Evolutionary conservation across 2,329 filamentous ascomycete species (phyloP).

Genomic region (Fusarium sp.): DNA sequence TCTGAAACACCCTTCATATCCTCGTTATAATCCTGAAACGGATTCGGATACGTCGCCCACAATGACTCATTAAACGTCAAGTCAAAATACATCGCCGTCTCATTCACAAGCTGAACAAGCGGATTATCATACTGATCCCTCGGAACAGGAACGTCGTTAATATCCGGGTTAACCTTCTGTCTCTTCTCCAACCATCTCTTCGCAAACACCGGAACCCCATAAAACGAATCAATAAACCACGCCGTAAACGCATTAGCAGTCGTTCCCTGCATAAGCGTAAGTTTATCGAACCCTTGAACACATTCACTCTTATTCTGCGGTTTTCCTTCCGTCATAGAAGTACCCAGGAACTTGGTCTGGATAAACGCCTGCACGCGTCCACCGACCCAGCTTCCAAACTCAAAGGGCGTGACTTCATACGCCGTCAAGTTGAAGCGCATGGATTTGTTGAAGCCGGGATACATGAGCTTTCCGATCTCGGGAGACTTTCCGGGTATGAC

Average conservation of each 20-base stretch:
- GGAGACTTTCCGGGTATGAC: constrained; percentile 43
- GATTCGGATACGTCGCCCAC: constrained; percentile 46
- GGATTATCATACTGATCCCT: constrained; percentile 27
- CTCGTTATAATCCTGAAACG: constrained; percentile 43
- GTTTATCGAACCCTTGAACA: constrained; percentile 45
- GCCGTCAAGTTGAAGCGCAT: constrained; percentile 44
- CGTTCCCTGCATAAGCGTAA: constrained; percentile 45
- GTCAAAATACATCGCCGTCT: constrained; percentile 38
- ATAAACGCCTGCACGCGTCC: constrained; percentile 44
- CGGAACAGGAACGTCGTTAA: constrained; percentile 33
- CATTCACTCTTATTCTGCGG: constrained; percentile 41
- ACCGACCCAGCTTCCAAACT: constrained; percentile 47
- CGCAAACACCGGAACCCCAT: constrained; percentile 37
- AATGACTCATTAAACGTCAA: constrained; percentile 45
- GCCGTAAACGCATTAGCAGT: constrained; percentile 42
- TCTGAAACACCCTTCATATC: constrained; percentile 40
- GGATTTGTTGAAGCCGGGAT: constrained; percentile 39
- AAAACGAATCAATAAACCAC: constrained; percentile 43
- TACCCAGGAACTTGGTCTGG: constrained; percentile 43
- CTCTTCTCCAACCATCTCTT: constrained; percentile 29
- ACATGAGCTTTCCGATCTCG: constrained; percentile 41
- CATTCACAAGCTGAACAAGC: constrained; percentile 36
- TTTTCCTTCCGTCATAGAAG: constrained; percentile 40
- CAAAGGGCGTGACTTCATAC: constrained; percentile 47
- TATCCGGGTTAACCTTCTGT: constrained; percentile 12